These are phyloP conservation scores for Pelargonium nanum DNA, from an alignment of 345 rosid species.

Conservation along the genomic window DNA sequence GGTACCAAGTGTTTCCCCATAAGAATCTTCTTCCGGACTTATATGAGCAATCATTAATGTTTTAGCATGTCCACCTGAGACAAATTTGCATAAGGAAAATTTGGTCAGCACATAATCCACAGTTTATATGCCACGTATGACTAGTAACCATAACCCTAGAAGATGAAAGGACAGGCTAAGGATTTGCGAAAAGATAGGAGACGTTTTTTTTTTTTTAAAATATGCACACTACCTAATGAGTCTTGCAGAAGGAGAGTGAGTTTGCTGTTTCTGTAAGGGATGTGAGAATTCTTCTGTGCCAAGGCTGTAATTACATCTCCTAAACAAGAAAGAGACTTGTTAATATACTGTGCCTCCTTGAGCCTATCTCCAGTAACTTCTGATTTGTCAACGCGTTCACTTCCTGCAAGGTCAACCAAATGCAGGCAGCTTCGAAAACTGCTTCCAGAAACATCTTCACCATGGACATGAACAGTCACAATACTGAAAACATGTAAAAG, in stretches of 20 bases:
- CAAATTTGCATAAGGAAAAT: not conserved
- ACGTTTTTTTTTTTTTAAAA: no score
- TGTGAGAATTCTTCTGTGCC: conserved; percentile 77
- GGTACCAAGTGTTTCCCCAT: conserved; percentile 74
- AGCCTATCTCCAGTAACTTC: conserved; percentile 92
- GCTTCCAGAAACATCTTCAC: conserved; percentile 62
- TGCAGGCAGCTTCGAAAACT: conserved; percentile 73
- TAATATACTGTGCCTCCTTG: conserved; percentile 84
- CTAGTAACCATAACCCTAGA: no score
- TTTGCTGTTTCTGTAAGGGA: conserved; percentile 97
- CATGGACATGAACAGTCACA: conserved; percentile 71
- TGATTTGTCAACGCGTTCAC: conserved; percentile 89
- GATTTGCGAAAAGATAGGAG: no score
- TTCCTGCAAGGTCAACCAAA: conserved; percentile 95
- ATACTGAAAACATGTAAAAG: conserved; percentile 40
- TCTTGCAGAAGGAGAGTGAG: conserved; percentile 90
- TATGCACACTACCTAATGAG: conserved; percentile 85
- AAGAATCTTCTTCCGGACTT: conserved; percentile 80
- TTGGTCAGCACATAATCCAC: no score
- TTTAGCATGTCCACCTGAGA: conserved; percentile 75
- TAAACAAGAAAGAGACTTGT: conserved; percentile 85
- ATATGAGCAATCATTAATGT: conserved; percentile 90
- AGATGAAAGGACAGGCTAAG: no score
- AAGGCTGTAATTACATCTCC: conserved; percentile 89
- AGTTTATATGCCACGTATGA: no score